phyloP scores from a whole-genome alignment of 2,329 filamentous ascomycete genomes.

The Lachnellula occidentalis region DNA sequence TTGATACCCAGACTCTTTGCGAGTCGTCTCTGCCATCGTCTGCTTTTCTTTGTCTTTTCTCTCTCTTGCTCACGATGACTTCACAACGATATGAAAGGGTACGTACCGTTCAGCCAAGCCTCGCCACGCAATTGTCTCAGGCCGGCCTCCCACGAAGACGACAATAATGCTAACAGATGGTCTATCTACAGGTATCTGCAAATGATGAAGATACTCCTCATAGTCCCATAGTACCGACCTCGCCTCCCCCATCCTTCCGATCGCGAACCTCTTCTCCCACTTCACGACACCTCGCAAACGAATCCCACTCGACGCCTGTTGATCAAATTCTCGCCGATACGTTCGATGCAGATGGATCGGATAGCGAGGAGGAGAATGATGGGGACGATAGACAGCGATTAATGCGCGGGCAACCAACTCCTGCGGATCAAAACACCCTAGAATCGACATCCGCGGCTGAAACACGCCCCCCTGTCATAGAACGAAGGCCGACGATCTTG shows the following conservation, averaged over 20 bases:
- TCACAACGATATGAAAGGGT: slow-evolving; percentile 50
- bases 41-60: slow-evolving; percentile 21
- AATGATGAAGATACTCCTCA: slow-evolving; percentile 47
- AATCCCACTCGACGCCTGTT: slow-evolving; percentile 43
- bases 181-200: slow-evolving; percentile 45
- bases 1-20: slow-evolving; percentile 14
- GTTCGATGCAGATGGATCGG: slow-evolving; percentile 78
- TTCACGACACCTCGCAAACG: slow-evolving; percentile 36
- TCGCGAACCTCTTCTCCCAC: slow-evolving; percentile 69
- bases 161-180: slow-evolving; percentile 17
- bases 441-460: slow-evolving; percentile 17
- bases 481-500: slow-evolving; percentile 24
- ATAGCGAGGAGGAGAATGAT: slow-evolving; percentile 64
- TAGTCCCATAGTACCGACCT: slow-evolving; percentile 35
- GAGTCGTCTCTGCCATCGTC: slow-evolving; percentile 9
- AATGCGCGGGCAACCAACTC: slow-evolving; percentile 56
- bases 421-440: slow-evolving; percentile 28
- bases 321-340: slow-evolving; percentile 86
- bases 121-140: slow-evolving; percentile 18
- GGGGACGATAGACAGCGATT: slow-evolving; percentile 80
- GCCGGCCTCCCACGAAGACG: not conserved
- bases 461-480: slow-evolving; percentile 18
- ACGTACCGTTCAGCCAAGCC: slow-evolving; percentile 27
- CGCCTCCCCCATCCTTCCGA: slow-evolving; percentile 78
- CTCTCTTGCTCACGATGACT: slow-evolving; percentile 24